Conservation (phyloP, 345 rosid species). For the Salix udensis region DNA sequence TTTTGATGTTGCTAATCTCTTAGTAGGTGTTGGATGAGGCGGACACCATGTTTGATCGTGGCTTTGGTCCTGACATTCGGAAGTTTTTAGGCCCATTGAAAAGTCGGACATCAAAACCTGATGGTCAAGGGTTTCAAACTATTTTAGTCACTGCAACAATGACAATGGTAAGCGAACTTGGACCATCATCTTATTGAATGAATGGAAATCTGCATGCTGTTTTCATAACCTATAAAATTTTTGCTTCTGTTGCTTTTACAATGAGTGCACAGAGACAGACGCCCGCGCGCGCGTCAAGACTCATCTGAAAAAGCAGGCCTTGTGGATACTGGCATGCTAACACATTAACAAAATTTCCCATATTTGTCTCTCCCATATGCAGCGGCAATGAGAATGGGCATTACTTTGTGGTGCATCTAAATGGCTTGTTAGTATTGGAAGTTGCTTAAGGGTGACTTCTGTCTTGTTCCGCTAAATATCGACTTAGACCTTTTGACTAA, state of each 20-base stretch:
- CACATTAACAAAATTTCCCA: not conserved
- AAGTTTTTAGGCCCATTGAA: conserved; percentile 84
- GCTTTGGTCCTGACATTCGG: conserved; percentile 92
- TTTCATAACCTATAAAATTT: not conserved
- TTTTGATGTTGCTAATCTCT: conserved; percentile 20
- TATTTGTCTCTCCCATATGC: not conserved
- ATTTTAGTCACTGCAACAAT: conserved; percentile 88
- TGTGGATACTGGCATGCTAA: not conserved
- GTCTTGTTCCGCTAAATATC: too few species aligned
- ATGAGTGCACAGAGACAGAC: not conserved
- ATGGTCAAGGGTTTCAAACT: conserved; percentile 77
- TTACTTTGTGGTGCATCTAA: not conserved
- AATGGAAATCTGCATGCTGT: not conserved
- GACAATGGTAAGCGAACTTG: conserved; percentile 53
- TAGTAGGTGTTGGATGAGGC: conserved; percentile 94
- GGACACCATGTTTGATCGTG: conserved; percentile 97
- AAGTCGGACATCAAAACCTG: conserved; percentile 59
- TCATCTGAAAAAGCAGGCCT: not conserved
- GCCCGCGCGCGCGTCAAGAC: not conserved
- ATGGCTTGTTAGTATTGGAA: not conserved
- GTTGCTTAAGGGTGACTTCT: too few species aligned
- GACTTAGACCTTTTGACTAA: too few species aligned
- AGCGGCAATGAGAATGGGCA: not conserved
- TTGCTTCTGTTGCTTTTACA: not conserved
- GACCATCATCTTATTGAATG: not conserved